phyloP scores from a whole-genome alignment of 1,139 yeast genomes.

The Candida frijolesensis region DNA sequence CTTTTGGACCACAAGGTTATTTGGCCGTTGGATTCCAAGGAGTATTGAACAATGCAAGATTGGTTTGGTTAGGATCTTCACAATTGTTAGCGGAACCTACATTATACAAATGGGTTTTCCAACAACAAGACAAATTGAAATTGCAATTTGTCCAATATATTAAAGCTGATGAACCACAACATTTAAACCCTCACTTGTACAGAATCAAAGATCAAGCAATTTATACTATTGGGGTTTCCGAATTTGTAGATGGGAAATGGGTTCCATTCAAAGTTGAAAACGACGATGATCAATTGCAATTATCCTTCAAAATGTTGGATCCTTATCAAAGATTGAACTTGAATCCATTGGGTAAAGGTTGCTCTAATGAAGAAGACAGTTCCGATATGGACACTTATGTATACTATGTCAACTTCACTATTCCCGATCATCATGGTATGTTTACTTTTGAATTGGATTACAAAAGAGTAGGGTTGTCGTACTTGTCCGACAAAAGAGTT shows the following conservation, averaged over 20 bases:
- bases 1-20: conserved; percentile 78
- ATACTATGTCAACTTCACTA: conserved; percentile 52
- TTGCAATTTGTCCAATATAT: conserved; percentile 53
- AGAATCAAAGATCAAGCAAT: conserved; percentile 71
- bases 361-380: conserved; percentile 34
- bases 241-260: conserved; percentile 69
- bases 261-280: conserved; percentile 55
- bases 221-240: conserved; percentile 67
- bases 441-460: conserved; percentile 84
- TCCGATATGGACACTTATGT: conserved; percentile 39
- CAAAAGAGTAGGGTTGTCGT: conserved; percentile 77
- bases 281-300: conserved; percentile 64
- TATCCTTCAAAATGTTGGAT: conserved; percentile 88
- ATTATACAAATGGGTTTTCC: conserved; percentile 75
- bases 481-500: conserved; percentile 62
- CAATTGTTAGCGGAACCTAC: conserved; percentile 54
- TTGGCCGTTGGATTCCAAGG: conserved; percentile 84
- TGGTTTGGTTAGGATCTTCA: conserved; percentile 76
- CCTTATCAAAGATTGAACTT: conserved; percentile 86
- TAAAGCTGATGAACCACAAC: conserved; percentile 48
- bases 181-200: conserved; percentile 51
- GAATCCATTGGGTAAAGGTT: conserved; percentile 43
- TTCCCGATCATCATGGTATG: conserved; percentile 97
- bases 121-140: conserved; percentile 64
- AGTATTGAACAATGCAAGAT: conserved; percentile 68